phyloP scores from a whole-genome alignment of 768 basidiomycete species.

The Calocybe cyanea region DNA sequence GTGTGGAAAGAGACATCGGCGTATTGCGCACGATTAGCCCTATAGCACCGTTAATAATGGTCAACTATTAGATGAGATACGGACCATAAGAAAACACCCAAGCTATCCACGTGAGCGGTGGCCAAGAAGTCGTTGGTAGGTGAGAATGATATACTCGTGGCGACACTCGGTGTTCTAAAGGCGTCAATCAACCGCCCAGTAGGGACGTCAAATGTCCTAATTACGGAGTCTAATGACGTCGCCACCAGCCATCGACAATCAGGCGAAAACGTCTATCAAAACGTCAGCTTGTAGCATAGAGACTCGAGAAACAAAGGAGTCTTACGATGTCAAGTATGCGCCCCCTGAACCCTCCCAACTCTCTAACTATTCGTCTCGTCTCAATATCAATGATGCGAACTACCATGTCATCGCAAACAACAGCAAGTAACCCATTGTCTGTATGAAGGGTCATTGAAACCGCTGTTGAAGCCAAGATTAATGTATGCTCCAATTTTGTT shows the following conservation, averaged over 20 bases:
- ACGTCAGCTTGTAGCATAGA: background rate
- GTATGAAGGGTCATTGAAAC: slow-evolving; percentile 74
- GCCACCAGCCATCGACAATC: slow-evolving; percentile 93
- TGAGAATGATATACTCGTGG: slow-evolving; percentile 89
- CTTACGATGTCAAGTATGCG: slow-evolving; percentile 87
- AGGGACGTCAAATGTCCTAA: slow-evolving; percentile 94
- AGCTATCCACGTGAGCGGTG: slow-evolving; percentile 89
- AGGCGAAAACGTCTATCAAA: slow-evolving; percentile 79
- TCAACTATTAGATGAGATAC: slow-evolving; percentile 12
- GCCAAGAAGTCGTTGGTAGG: slow-evolving; percentile 96
- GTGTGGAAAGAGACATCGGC: slow-evolving; percentile 77
- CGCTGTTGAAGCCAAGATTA: slow-evolving; percentile 64
- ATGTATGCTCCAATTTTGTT: slow-evolving; percentile 63
- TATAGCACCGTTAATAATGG: slow-evolving; percentile 23
- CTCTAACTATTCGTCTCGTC: slow-evolving; percentile 82
- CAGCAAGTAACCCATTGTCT: slow-evolving; percentile 81
- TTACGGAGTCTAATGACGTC: slow-evolving; percentile 84
- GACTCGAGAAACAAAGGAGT: slow-evolving; percentile 2
- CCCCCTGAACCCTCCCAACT: slow-evolving; percentile 78
- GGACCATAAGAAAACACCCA: slow-evolving; percentile 97
- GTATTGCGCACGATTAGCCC: slow-evolving; percentile 97
- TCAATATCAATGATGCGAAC: slow-evolving; percentile 91
- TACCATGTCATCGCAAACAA: slow-evolving; percentile 80
- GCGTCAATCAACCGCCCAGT: slow-evolving; percentile 90
- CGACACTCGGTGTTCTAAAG: slow-evolving; percentile 82